Base-by-base conservation (phyloP, 306 rosid genomes). In the Lotus japonicus region DNA sequence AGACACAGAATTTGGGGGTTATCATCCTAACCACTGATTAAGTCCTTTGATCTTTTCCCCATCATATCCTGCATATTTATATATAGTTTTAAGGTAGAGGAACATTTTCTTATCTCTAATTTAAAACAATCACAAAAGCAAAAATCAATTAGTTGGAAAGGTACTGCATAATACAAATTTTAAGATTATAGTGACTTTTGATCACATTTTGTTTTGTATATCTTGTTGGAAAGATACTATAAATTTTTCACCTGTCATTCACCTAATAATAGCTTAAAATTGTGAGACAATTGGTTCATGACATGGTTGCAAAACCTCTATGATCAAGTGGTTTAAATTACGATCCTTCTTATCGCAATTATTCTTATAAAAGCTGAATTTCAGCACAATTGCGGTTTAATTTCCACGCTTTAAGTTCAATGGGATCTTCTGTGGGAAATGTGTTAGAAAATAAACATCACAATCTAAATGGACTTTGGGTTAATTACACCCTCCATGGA, bases 1-100 rank as follows among this genome's bases (percentile, higher is more conserved):
- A 78, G 79, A 59, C 33, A 66, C 71, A 62, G 83, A 69, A 74
- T 66, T 77, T 48, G 33, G 19, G 66, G 38, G 53, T 61, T 65
- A 46, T 73, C 55, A 71, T 80, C 71, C 73, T 77, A 85, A 83
- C 81, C 78, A 71, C 85, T 56, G 60, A 82, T 57, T 74, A 61
- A 63, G 54, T 57, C 36, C 15, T 74, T 79, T 78, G 76, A 74
- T 72, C 31, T 80, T 70, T 80, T 57, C 46, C 41, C 5, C 18
- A 44, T 38, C 23, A 23, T 50, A 56, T 44, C 35, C 58, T 67
- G 12, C 11, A 33, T 12, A 36, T 16, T 51, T 63, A 43, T 28
- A 28, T 11, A 44, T 13, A 23, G 11, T 36, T 59, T 4, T 72
- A 61, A 75, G 76, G 56, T 72, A 58, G 23, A 68, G 41, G 39